phyloP scores from a whole-genome alignment of 2,329 filamentous ascomycete genomes.

The Cytospora mali region DNA sequence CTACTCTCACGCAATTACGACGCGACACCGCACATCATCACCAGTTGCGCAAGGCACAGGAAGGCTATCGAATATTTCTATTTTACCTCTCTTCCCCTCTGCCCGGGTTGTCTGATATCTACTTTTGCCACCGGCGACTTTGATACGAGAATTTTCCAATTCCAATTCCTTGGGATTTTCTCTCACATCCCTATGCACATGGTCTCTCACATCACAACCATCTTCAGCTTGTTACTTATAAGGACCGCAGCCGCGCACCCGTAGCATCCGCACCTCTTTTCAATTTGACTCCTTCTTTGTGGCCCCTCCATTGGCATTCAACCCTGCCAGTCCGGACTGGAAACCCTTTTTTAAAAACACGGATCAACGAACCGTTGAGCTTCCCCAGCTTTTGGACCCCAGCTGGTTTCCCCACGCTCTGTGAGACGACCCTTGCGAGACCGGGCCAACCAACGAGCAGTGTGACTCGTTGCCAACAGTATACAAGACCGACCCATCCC shows the following conservation, averaged over 20 bases:
- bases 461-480: constrained; percentile 16
- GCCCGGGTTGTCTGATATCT: background rate
- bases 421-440: constrained; percentile 14
- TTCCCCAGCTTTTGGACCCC: constrained; percentile 23
- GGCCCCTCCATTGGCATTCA: constrained; percentile 20
- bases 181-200: constrained; percentile 12
- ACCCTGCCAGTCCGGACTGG: constrained; percentile 8
- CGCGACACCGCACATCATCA: constrained; percentile 27
- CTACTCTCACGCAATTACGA: constrained; percentile 27
- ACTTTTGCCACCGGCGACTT: constrained; percentile 23
- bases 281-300: constrained; percentile 12
- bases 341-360: constrained; percentile 9
- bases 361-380: constrained; percentile 13
- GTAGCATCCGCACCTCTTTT: constrained; percentile 9
- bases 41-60: constrained; percentile 24
- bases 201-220: constrained; percentile 18
- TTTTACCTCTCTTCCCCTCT: constrained; percentile 1
- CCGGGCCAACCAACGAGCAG: constrained; percentile 24
- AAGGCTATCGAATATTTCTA: background rate
- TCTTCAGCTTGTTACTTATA: constrained; percentile 24
- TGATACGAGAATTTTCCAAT: constrained; percentile 17
- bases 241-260: constrained; percentile 25
- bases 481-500: constrained; percentile 14
- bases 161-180: constrained; percentile 1
- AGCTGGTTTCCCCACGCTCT: constrained; percentile 23